Base-by-base conservation (phyloP, 2,329 filamentous ascomycete genomes). In the Neonectria sp. region DNA sequence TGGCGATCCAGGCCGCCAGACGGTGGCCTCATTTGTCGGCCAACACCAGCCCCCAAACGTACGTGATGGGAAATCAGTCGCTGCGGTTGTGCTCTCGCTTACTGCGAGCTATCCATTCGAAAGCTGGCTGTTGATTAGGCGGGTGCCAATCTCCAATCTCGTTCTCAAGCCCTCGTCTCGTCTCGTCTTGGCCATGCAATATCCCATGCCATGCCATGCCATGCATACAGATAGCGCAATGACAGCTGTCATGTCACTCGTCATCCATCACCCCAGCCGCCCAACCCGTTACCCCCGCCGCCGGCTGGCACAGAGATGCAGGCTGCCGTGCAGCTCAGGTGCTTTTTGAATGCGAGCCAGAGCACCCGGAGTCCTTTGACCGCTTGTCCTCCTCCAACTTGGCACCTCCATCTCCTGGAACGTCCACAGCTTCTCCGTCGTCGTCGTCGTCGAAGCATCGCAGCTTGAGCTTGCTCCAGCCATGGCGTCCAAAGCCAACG, bases 401-500 rank as follows among this genome's bases (percentile, higher is more conserved):
- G 48, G 60, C 29, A 60, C 48, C 55, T 65, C 55, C 55, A 55
- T 62, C 55, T 45, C 45, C 56, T 12, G 7, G 35, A 51, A 17
- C 48, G 25, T 48, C 12, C 17, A 27, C 46, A 17, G 37, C 17
- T 25, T 35, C 35, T 52, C 17, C 13, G 55, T 51, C 33, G 24
- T 25, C 37, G 33, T n/a, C 60, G 8, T 25, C 5, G 55, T 52
- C 13, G 17, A 43, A 56, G 29, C 12, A 37, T 37, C 24, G 24
- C 29, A 60, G 53, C 55, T 51, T 31, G 24, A 17, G 24, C 29
- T 40, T 17, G 24, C 37, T 24, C 4, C 29, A 33, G 57, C 35
- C 61, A 75, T 75, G 73, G 58, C 67, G 24, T 29, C 66, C 11
- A 71, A 49, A 52, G 61, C 57, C 55, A 75, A 71, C 49, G 71